Base-by-base conservation (phyloP, 495 filamentous ascomycete species). In the Aspergillus steynii region DNA sequence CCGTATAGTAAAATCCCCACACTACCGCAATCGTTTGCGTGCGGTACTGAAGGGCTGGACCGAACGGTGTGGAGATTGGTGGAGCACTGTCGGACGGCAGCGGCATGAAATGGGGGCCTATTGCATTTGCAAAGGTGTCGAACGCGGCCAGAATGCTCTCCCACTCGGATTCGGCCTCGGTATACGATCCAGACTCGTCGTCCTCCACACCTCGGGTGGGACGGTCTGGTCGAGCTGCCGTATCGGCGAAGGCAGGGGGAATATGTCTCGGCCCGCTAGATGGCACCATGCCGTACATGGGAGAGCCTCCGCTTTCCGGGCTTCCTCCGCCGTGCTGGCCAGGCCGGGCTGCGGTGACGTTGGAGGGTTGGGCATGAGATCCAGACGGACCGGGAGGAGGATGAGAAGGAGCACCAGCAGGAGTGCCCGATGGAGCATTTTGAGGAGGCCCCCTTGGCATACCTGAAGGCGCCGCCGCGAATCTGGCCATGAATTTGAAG, bases 21-120 rank as follows among this genome's bases (percentile, higher is more conserved):
- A 98, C 80, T 42, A 90, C 88, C 14, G 89, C 90, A 65, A 97
- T 95, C 27, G 86, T 87, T 71, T 92, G 92, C 1, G 90, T 92
- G 46, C 92, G 85, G 71, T 94, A 97, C 67, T 90, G 86, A 4
- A 92, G 78, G 2, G 93, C 89, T 1, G 86, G 82, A 1, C 95
- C 95, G 63, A 97, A 99, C 1, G 96, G 92, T 31, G 90, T 85
- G 5, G 76, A 67, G 29, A 88, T 82, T 3, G 86, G 78, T 1
- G 82, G 76, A 60, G 83, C 79, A 62, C 86, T 84, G 53, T 96
- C 93, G 5, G 87, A 73, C 1, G 89, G 83, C n/a, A 97, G 76
- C 15, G 92, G 87, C 60, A 87, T 82, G 74, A 93, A 98, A 52
- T 91, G 85, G 5, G 85, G 79, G 2, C 93, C 90, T 15, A 98